Conservation (phyloP, 2,329 filamentous ascomycete species). For the Coniochaeta sp. region DNA sequence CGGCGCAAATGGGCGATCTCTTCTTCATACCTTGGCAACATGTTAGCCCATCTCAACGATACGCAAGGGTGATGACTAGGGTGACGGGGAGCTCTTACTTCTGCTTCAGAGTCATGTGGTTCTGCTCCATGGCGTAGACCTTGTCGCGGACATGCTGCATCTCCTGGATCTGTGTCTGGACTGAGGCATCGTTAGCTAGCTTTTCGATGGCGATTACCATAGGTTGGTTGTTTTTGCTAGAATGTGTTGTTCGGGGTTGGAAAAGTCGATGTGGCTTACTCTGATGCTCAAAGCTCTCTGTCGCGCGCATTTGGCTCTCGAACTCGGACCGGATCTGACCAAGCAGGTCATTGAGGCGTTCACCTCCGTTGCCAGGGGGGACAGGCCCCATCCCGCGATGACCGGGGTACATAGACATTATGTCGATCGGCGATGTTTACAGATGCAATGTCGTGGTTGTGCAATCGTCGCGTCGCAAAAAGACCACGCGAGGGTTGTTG, state of each 20-base stretch:
- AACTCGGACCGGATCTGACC: constrained; percentile 89
- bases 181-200: constrained; percentile 33
- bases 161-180: constrained; percentile 84
- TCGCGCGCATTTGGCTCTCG: constrained; percentile 72
- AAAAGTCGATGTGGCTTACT: constrained; percentile 54
- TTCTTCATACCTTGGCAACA: constrained; percentile 70
- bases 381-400: constrained; percentile 76
- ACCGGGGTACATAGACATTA: constrained; percentile 76
- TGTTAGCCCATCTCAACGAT: constrained; percentile 6
- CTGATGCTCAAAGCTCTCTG: constrained; percentile 85
- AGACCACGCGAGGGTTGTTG: neutral
- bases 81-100: constrained; percentile 59
- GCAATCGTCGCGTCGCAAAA: neutral
- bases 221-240: neutral
- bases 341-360: constrained; percentile 81
- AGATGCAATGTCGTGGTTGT: neutral
- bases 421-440: constrained; percentile 3
- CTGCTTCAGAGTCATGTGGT: constrained; percentile 79
- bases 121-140: constrained; percentile 87
- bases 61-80: constrained; percentile 1
- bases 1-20: constrained; percentile 79
- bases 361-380: constrained; percentile 42
- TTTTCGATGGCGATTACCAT: neutral
- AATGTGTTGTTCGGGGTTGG: too few species aligned
- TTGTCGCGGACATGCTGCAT: constrained; percentile 92